phyloP scores from a whole-genome alignment of 2,329 filamentous ascomycete species.

The Conoideocrella luteorostrata region DNA sequence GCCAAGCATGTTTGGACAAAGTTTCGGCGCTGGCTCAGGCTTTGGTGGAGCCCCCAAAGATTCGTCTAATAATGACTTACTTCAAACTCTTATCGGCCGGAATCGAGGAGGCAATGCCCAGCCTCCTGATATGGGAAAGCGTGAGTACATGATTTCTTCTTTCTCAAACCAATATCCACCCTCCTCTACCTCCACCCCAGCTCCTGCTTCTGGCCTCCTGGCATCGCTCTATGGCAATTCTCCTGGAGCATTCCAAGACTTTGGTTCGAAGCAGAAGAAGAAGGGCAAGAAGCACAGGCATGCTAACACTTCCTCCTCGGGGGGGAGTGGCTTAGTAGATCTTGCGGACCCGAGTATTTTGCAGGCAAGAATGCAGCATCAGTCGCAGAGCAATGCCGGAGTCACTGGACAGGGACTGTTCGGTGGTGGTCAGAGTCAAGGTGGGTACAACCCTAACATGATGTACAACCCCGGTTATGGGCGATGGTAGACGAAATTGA shows the following conservation, averaged over 20 bases:
- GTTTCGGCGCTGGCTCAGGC: constrained; percentile 63
- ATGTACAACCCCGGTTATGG: constrained; percentile 71
- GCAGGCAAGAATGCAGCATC: constrained; percentile 93
- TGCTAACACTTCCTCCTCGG: constrained; percentile 99
- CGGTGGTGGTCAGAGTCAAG: constrained; percentile 80
- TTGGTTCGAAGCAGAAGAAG: constrained; percentile 97
- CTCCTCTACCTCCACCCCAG: constrained; percentile 73
- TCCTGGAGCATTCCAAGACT: constrained; percentile 82
- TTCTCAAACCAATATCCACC: constrained; percentile 81
- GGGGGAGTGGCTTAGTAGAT: constrained; percentile 98
- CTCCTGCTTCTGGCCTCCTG: constrained; percentile 85
- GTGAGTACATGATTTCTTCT: constrained; percentile 96
- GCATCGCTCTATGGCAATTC: constrained; percentile 86
- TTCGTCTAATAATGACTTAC: constrained; percentile 49
- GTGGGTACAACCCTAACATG: constrained; percentile 87
- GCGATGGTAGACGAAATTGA: constrained; percentile 51
- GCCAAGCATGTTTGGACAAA: constrained; percentile 89
- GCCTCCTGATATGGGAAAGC: constrained; percentile 83
- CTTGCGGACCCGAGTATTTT: constrained; percentile 99
- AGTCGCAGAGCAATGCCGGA: constrained; percentile 73
- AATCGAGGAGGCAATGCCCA: constrained; percentile 62
- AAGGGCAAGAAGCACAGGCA: constrained; percentile 99
- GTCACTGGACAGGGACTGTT: constrained; percentile 75
- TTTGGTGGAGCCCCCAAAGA: constrained; percentile 69
- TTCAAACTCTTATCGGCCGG: constrained; percentile 75